Percentiles rank a stretch among this genome's conserved stretches.
Evolutionary conservation across 75 land plant species (phyloP).

Genomic region (Selaginella moellendorffii): DNA sequence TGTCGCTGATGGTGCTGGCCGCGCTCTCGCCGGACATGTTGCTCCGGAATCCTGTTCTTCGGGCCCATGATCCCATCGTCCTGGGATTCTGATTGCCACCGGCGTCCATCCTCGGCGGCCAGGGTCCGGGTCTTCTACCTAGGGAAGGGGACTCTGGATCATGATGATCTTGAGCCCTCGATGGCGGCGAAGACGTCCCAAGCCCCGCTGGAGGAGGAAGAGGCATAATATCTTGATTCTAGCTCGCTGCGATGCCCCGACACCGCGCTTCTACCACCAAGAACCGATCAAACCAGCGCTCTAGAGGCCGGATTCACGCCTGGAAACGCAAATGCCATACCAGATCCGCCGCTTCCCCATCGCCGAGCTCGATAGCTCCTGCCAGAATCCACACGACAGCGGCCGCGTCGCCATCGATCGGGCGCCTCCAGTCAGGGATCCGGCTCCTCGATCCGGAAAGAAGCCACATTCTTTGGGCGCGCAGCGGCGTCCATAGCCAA

Average conservation of each 20-base stretch:
- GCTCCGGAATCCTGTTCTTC: slow-evolving; percentile 7
- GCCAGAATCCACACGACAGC: background rate
- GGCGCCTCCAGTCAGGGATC: background rate
- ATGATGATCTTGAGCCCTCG: background rate
- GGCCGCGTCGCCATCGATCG: background rate
- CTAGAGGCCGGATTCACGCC: too few relatives aligned
- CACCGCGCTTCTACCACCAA: too few relatives aligned
- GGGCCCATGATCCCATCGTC: background rate
- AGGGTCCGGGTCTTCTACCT: background rate
- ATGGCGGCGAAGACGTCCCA: background rate
- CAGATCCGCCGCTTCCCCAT: background rate
- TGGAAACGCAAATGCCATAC: background rate
- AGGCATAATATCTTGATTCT: background rate
- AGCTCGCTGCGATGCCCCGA: too few relatives aligned
- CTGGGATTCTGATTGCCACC: slow-evolving; percentile 11
- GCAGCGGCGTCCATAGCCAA: too few relatives aligned
- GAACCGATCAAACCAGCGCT: too few relatives aligned
- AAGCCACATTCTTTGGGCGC: too few relatives aligned
- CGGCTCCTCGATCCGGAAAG: too few relatives aligned
- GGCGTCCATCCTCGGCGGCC: background rate
- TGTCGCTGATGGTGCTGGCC: slow-evolving; percentile 13
- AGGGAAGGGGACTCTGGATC: background rate
- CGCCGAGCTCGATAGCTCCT: background rate
- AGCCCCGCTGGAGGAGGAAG: background rate
- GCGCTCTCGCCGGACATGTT: slow-evolving; percentile 31